Base-by-base conservation (phyloP, 306 rosid species). In the Vicia sativa region DNA sequence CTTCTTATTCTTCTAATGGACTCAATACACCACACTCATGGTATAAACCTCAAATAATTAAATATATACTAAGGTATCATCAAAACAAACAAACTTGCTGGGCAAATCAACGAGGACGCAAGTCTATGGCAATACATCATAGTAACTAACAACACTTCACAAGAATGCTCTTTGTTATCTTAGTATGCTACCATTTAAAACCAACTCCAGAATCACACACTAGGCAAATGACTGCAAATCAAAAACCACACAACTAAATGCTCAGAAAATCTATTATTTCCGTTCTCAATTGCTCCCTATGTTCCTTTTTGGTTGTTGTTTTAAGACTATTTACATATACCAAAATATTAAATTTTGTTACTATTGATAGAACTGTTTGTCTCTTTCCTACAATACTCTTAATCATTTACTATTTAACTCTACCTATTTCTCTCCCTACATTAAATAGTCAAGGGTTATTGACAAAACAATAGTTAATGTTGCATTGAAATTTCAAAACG, bases 201-300 rank as follows among this genome's bases (percentile, higher is more conserved):
- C 25, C 44, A 65, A 73, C 64, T 11, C 44, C 68, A 57, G 25
- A 68, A 64, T 55, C 41, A 49, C 66, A 39, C 26, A 23, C 64
- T 8, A 56, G 41, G 43, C 9, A 65, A 58, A 74, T 56, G 62
- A 11, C 35, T 19, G 50, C 50, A 16, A 34, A 15, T 55, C n/a
- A 55, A 42, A 28, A 62, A 56, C 19, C 25, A 46, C 6, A 28
- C 14, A 62, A 53, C 15, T 42, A 15, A 67, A 67, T 59, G 26
- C 28, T 59, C 45, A 53, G 46, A 57, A 55, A 48, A 55, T 62
- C 53, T 67, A 68, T 63, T 65, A 12, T 2, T 21, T 26, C 11
- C 38, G 29, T 46, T 56, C 55, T 69, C 60, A 59, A 56, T 48
- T 38, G 2, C 38, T 34, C 9, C 38, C 38, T 34, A 7, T 34